Evolutionary conservation across 2,329 filamentous ascomycete genomes (phyloP), one percentile per base, ranked within the genome.

Genomic region (Aspergillus puulaauensis): DNA sequence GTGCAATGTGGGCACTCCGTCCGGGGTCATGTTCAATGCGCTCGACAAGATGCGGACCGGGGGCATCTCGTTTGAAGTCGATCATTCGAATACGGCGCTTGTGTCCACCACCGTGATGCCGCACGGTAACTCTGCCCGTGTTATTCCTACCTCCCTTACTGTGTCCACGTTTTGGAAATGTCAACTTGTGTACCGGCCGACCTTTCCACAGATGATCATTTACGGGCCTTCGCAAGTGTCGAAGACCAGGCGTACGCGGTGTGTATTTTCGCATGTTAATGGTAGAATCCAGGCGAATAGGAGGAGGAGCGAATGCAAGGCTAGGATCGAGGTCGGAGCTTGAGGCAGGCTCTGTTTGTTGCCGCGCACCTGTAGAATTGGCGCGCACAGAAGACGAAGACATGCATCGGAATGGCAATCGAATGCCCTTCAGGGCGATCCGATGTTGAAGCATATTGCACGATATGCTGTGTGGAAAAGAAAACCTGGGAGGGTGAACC

Each of bases 201-300:
- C 95, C 95, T 77, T 96, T 97, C 91, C 91, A 98, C 46, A 99
- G 80, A 75, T 99, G 95, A 70, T 97, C 92, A 77, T 98, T 98
- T 77, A 97, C 88, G 14, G 95, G 92, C 44, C 95, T 86, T 74
- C 89, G 90, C 64, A 99, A 81, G 84, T 99, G 95, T 69, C 95
- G 88, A 58, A 96, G 77, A 83, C 95, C 95, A 12, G 93, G 93
- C 1, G 95, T 97, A 68, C 91, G 87, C 37, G 95, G 95, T 75
- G 90, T 98, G 77, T 97, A 99, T 54, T 90, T 95, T 68, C 91
- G 87, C 74, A 98, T 73, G 45, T 82, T 77, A 17, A 77, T 67
- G 59, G 72, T 77, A 43, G 64, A 66, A 27, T 77, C 73, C 55
- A 77, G 73, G 21, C 73, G 74, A n/a, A 72, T 68, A 3, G 77